Evolutionary conservation across 306 rosid genomes (phyloP).

Genomic region (Vigna reflexopilosa): DNA sequence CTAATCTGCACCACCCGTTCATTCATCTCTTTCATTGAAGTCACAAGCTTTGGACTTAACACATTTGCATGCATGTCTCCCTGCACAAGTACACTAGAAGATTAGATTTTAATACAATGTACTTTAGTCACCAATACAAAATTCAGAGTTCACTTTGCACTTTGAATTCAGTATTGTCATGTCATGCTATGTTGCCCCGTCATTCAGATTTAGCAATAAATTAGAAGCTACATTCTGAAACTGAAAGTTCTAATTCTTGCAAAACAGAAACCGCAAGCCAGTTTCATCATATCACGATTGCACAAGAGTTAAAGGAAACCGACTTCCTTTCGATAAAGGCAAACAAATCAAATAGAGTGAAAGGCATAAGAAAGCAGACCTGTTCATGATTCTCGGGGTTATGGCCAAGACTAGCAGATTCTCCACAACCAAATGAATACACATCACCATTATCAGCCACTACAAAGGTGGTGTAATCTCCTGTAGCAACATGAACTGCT

Average conservation of each 20-base stretch:
- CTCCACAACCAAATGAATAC: conserved; percentile 87
- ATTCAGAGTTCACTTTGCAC: background rate
- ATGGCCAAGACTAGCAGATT: conserved; percentile 84
- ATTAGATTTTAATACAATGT: no score
- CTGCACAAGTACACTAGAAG: conserved; percentile 48
- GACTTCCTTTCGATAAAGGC: background rate
- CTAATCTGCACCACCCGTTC: conserved; percentile 86
- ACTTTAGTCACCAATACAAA: no score
- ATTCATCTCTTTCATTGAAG: conserved; percentile 61
- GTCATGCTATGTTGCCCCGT: no score
- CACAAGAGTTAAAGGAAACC: background rate
- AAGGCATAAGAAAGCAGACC: conserved; percentile 55
- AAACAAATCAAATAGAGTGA: conserved; percentile 12
- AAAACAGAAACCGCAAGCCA: background rate
- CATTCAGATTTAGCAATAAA: background rate
- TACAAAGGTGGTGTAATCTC: conserved; percentile 89
- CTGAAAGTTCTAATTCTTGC: conserved; percentile 7
- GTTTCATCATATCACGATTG: background rate
- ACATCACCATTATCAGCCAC: conserved; percentile 74
- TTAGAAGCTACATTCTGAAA: background rate
- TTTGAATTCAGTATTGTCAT: no score
- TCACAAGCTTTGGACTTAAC: conserved; percentile 70
- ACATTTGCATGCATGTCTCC: conserved; percentile 62
- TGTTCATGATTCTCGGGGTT: conserved; percentile 54
- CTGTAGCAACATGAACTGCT: conserved; percentile 82